Evolutionary conservation across 345 rosid species (phyloP).

Genomic region (Cardamine occulta): DNA sequence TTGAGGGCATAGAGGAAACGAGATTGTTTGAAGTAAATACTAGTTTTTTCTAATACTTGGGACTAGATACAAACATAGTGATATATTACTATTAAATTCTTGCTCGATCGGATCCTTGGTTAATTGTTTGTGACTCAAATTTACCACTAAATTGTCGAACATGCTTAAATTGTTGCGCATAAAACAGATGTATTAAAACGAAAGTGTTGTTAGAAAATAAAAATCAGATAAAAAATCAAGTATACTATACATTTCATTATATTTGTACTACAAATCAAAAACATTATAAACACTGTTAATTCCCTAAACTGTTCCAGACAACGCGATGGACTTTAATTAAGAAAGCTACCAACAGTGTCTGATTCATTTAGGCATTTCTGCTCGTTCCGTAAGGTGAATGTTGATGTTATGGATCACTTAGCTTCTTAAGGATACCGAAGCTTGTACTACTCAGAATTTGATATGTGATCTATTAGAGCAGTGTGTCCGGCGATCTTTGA

Average conservation of each 20-base stretch:
- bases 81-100: background rate
- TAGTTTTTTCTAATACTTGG: constrained; percentile 31
- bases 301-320: background rate
- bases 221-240: too few species aligned
- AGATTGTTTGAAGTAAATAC: constrained; percentile 18
- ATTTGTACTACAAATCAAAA: too few species aligned
- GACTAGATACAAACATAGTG: constrained; percentile 1
- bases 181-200: too few species aligned
- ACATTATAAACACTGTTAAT: background rate
- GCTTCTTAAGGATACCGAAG: constrained; percentile 2
- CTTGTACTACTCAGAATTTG: background rate
- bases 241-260: too few species aligned
- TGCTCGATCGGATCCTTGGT: constrained; percentile 15
- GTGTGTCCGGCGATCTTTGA: background rate
- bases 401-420: background rate
- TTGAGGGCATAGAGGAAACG: constrained; percentile 12
- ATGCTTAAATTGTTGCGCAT: background rate
- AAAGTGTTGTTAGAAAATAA: too few species aligned
- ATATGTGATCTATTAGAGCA: background rate
- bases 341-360: background rate
- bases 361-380: background rate
- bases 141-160: background rate
- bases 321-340: background rate
- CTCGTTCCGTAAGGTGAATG: background rate
- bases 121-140: background rate